Conservation (phyloP, 176 grass and related monocot species). For the Aegilops speltoides region DNA sequence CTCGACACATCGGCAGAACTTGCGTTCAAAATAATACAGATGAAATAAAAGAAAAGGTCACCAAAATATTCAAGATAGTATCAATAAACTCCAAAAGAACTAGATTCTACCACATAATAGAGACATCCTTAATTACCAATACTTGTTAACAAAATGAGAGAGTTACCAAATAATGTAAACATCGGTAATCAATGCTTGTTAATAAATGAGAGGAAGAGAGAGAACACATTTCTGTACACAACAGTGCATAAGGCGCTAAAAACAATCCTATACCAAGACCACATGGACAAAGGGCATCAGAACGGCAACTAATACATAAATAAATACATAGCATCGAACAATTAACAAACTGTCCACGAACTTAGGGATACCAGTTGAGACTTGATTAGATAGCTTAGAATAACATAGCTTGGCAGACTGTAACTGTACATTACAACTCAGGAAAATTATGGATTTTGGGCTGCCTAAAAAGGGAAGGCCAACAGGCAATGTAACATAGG, state of each 20-base stretch:
- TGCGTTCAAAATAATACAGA: slow-evolving; percentile 62
- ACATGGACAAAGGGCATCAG: neutral
- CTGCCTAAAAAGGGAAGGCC: too few relatives aligned
- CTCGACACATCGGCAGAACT: slow-evolving; percentile 60
- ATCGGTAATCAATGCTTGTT: neutral
- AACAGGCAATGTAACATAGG: too few relatives aligned
- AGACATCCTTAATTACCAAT: neutral
- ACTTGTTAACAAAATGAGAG: too few relatives aligned
- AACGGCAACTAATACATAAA: too few relatives aligned
- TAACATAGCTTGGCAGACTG: too few relatives aligned
- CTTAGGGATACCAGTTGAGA: too few relatives aligned
- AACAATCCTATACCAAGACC: neutral
- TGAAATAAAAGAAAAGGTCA: neutral
- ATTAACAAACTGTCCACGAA: too few relatives aligned
- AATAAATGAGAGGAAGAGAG: neutral
- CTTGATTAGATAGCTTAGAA: too few relatives aligned
- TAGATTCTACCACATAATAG: neutral
- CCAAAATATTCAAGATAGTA: neutral
- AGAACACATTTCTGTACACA: neutral
- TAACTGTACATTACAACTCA: too few relatives aligned
- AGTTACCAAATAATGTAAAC: too few relatives aligned
- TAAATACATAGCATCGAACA: too few relatives aligned
- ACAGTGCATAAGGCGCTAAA: neutral
- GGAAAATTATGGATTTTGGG: too few relatives aligned
- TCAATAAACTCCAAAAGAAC: neutral